A percentile compares a stretch with the other conserved stretches of the same genome.
Conservation (phyloP, 768 basidiomycete genomes). For the Calocera cornea region DNA sequence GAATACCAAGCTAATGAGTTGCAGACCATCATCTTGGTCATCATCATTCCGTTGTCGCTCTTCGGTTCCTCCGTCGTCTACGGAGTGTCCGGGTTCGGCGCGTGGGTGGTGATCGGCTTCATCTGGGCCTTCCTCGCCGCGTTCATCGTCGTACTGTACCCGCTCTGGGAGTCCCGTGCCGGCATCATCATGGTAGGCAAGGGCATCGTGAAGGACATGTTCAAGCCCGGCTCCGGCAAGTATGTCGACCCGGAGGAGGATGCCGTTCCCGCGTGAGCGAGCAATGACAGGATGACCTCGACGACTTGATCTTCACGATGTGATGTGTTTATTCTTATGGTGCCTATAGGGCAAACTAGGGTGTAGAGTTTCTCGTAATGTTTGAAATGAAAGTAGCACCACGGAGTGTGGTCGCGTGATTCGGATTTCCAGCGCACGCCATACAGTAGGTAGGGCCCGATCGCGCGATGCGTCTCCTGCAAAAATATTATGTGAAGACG, state of each 20-base stretch:
- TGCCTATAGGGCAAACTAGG: no score
- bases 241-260: slow-evolving; percentile 8
- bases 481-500: no score
- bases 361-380: no score
- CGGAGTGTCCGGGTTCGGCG: slow-evolving; percentile 46
- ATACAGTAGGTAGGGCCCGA: no score
- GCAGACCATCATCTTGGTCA: slow-evolving; percentile 35
- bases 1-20: slow-evolving; percentile 15
- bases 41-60: slow-evolving; percentile 71
- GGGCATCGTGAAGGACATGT: slow-evolving; percentile 39
- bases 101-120: slow-evolving; percentile 72
- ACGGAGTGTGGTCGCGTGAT: no score
- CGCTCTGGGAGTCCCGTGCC: slow-evolving; percentile 67
- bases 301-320: neutral
- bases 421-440: no score
- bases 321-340: neutral
- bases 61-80: slow-evolving; percentile 73
- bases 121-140: slow-evolving; percentile 72
- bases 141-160: slow-evolving; percentile 67
- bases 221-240: slow-evolving; percentile 11
- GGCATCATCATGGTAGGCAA: slow-evolving; percentile 45
- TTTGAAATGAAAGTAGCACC: no score
- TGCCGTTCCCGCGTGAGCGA: neutral
- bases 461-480: no score
- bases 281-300: neutral